Conservation (phyloP, 495 filamentous ascomycete genomes). For the Sordaria brevicollis region DNA sequence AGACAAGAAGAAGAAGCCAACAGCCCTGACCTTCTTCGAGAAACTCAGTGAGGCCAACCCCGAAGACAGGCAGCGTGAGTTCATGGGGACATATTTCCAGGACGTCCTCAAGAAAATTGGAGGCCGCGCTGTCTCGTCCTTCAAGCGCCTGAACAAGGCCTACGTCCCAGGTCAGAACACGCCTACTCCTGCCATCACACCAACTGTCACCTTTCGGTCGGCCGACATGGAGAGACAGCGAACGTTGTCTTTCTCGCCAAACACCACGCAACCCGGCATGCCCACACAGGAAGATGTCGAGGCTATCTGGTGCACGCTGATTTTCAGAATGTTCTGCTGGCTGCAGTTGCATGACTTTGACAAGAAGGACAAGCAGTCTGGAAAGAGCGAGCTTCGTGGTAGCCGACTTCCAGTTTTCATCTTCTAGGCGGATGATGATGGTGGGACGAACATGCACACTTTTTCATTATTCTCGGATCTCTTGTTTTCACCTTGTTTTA, state of each 20-base stretch:
- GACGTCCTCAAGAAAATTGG: slow-evolving; percentile 24
- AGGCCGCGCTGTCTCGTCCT: slow-evolving; percentile 11
- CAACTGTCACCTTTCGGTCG: not conserved
- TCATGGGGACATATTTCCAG: slow-evolving; percentile 34
- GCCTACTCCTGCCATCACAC: too few relatives aligned
- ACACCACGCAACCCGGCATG: too few relatives aligned
- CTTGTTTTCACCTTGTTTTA: not conserved
- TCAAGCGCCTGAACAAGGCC: not conserved
- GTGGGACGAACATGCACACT: not conserved
- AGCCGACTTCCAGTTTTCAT: slow-evolving; percentile 42
- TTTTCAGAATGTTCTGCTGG: slow-evolving; percentile 45
- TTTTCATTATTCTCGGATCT: not conserved
- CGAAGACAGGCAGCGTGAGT: slow-evolving; percentile 27
- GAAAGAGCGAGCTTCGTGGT: slow-evolving; percentile 35
- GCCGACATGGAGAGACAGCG: too few relatives aligned
- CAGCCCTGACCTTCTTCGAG: slow-evolving; percentile 13
- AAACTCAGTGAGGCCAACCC: slow-evolving; percentile 26
- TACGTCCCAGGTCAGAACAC: too few relatives aligned
- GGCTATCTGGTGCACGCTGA: slow-evolving; percentile 36
- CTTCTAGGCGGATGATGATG: slow-evolving; percentile 5
- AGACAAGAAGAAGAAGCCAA: not conserved
- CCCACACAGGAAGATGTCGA: slow-evolving; percentile 9
- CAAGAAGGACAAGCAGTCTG: slow-evolving; percentile 34
- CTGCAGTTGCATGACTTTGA: slow-evolving; percentile 41
- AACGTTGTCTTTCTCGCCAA: too few relatives aligned